Conservation (phyloP, 1,284 basidiomycete species). For the Tilletia horrida region DNA sequence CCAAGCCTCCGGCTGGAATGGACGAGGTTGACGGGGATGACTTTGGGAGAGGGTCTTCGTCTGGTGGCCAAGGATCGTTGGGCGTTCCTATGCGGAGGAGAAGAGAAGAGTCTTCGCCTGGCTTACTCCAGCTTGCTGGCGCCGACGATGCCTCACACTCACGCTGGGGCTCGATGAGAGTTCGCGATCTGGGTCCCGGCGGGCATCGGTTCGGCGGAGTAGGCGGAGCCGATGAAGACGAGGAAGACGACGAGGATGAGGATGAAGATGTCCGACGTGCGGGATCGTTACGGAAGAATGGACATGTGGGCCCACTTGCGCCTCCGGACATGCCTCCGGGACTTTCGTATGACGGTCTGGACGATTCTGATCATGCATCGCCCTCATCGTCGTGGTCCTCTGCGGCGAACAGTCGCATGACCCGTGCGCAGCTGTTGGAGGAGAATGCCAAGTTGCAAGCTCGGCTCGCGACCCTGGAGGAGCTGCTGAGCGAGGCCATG, state of each 20-base stretch:
- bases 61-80: background rate
- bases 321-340: conserved; percentile 8
- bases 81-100: background rate
- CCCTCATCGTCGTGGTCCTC: background rate
- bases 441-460: conserved; percentile 11
- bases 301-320: conserved; percentile 10
- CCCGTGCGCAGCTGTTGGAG: conserved; percentile 14
- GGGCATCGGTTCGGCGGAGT: background rate
- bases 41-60: background rate
- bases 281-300: conserved; percentile 4
- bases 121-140: background rate
- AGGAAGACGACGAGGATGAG: conserved; percentile 5
- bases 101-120: background rate
- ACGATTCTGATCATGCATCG: background rate
- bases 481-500: conserved; percentile 13
- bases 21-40: conserved; percentile 26
- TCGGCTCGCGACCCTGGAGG: conserved; percentile 7
- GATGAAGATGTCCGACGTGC: background rate
- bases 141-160: background rate
- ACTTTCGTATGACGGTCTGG: background rate
- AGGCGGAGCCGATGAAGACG: background rate
- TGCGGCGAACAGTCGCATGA: background rate
- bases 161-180: too few species aligned
- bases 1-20: conserved; percentile 19
- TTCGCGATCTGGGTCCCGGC: too few species aligned